A percentile compares a stretch with the other conserved stretches of the same genome.
These are phyloP conservation scores for Sutorius eximius DNA, from an alignment of 1,284 basidiomycete genomes.

Conservation along the genomic window DNA sequence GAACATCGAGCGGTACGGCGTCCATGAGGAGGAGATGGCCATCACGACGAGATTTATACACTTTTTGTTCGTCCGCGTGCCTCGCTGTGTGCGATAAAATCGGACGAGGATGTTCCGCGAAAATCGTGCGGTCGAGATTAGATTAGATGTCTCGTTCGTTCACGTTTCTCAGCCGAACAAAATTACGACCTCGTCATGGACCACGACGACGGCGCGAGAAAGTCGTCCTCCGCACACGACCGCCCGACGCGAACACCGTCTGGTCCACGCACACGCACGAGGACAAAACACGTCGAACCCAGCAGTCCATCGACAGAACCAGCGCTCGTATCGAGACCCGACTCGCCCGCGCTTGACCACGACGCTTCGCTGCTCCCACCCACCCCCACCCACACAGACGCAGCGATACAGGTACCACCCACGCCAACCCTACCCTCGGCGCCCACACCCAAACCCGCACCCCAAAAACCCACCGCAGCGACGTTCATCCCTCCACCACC, in stretches of 20 bases:
- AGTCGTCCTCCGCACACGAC: constrained; percentile 20
- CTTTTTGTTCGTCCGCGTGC: background rate
- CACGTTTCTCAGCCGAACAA: constrained; percentile 1
- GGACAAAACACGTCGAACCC: constrained; percentile 15
- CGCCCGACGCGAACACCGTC: constrained; percentile 24
- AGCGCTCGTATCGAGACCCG: background rate
- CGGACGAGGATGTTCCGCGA: constrained; percentile 21
- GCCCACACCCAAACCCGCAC: background rate
- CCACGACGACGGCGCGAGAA: constrained; percentile 14
- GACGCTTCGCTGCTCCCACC: background rate
- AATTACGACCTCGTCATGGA: constrained; percentile 10
- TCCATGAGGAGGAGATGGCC: constrained; percentile 1
- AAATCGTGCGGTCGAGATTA: constrained; percentile 21
- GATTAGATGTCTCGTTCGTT: constrained; percentile 12
- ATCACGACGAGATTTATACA: background rate
- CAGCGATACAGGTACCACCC: constrained; percentile 13
- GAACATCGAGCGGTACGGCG: constrained; percentile 22
- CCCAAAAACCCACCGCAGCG: background rate
- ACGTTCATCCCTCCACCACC: constrained; percentile 32
- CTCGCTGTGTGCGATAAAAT: constrained; percentile 18
- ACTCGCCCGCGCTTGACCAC: constrained; percentile 7
- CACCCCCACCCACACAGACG: constrained; percentile 3
- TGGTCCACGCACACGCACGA: constrained; percentile 23
- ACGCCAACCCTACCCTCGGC: background rate
- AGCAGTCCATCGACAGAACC: background rate